Evolutionary conservation across 768 basidiomycete genomes (phyloP).

Genomic region (Tulasnella calospora): DNA sequence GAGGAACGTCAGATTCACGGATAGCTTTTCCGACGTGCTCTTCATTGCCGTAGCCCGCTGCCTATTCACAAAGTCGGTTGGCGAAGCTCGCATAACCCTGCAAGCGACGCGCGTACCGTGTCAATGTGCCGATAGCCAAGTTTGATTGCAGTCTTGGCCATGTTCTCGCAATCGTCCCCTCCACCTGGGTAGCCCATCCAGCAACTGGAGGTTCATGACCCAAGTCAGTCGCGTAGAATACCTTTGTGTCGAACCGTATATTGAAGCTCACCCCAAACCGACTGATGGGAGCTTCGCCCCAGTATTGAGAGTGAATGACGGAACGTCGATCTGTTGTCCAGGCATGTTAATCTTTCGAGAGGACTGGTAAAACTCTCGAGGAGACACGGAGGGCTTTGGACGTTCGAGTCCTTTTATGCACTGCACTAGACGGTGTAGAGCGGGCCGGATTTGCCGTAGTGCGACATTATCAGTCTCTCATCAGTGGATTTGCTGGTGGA

Average conservation of each 20-base stretch:
- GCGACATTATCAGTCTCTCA: background rate
- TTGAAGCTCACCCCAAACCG: background rate
- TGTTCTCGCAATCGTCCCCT: slow-evolving; percentile 8
- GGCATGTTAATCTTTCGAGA: background rate
- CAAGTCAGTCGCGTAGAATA: background rate
- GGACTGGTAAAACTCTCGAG: background rate
- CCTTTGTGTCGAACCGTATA: background rate
- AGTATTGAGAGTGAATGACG: background rate
- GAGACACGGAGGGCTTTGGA: background rate
- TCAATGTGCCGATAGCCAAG: slow-evolving; percentile 23
- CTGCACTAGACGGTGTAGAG: background rate
- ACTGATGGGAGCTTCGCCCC: slow-evolving; percentile 7
- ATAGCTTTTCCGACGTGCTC: slow-evolving; percentile 46
- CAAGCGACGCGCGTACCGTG: background rate
- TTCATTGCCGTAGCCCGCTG: slow-evolving; percentile 38
- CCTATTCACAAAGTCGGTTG: background rate
- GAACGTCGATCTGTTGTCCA: background rate
- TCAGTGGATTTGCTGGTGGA: background rate
- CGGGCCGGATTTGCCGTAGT: background rate
- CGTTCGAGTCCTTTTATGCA: background rate
- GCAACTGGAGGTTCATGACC: background rate
- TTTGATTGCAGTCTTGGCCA: slow-evolving; percentile 15
- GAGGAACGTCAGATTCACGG: slow-evolving; percentile 33
- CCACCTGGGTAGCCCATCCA: slow-evolving; percentile 23
- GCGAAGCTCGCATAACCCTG: background rate